Evolutionary conservation across 768 basidiomycete species (phyloP).

Genomic region (Mycena pura): DNA sequence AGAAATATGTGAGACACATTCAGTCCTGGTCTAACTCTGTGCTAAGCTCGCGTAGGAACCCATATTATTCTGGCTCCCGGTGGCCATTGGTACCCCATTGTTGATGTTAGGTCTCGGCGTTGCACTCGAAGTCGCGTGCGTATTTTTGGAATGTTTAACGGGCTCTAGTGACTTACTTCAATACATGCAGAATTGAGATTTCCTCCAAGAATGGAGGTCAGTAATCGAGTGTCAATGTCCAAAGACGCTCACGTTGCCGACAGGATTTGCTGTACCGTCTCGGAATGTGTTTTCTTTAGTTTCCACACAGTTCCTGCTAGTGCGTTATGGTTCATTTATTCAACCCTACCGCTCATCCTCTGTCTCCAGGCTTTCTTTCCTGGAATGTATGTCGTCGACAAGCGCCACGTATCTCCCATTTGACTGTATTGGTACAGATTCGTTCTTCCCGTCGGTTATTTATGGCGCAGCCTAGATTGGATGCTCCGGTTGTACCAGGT

Average conservation of each 20-base stretch:
- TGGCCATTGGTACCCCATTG: slow-evolving; percentile 47
- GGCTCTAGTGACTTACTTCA: not conserved
- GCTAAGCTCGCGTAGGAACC: slow-evolving; percentile 41
- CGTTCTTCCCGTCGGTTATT: slow-evolving; percentile 55
- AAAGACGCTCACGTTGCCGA: not conserved
- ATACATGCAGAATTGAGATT: slow-evolving; percentile 28
- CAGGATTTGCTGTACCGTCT: slow-evolving; percentile 61
- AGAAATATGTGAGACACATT: slow-evolving; percentile 49
- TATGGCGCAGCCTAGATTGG: slow-evolving; percentile 63
- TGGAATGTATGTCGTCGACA: slow-evolving; percentile 43
- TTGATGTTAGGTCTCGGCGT: slow-evolving; percentile 55
- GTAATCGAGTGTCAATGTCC: slow-evolving; percentile 22
- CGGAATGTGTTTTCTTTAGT: slow-evolving; percentile 56
- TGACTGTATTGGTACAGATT: slow-evolving; percentile 36
- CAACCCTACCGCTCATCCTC: not conserved
- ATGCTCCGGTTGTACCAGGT: slow-evolving; percentile 66
- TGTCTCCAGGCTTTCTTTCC: slow-evolving; percentile 63
- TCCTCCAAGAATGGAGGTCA: slow-evolving; percentile 52
- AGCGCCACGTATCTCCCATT: not conserved
- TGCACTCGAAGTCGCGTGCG: slow-evolving; percentile 53
- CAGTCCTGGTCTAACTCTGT: not conserved
- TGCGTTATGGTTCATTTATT: slow-evolving; percentile 24
- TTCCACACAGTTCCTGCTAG: slow-evolving; percentile 55
- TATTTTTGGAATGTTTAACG: not conserved
- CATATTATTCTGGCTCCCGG: slow-evolving; percentile 39